Base-by-base conservation (phyloP, 73 alveolate species). In the Blepharisma stoltei region DNA sequence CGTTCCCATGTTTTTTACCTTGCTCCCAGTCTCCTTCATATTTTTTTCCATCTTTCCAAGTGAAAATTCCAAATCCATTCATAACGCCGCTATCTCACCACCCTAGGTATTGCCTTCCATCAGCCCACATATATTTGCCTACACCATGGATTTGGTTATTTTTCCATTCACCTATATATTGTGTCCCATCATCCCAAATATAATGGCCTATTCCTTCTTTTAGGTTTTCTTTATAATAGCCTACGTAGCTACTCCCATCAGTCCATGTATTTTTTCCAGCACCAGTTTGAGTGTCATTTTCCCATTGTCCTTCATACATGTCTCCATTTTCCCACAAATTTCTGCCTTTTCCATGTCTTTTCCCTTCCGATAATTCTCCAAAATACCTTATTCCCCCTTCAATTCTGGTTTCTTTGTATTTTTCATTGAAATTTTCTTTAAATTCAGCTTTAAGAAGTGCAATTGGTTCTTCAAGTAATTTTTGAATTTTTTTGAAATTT, bases 71-170 rank as follows among this genome's bases (percentile, higher is more conserved):
- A 32, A 70, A 55, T 68, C 84, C 83, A 52, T 70, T 75, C 47
- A n/a, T 80, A 52, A 14, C 46, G 41, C 81, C 84, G 48, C 23
- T 25, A 32, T 32, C 27, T n/a, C 18, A 80, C 18, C 68, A 54
- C 46, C 87, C 87, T 55, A 27, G 44, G 66, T 45, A 80, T 50
- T 23, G 66, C 32, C 68, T 68, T 27, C 84, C 87, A 70, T 70
- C 52, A 0, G 11, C 5, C 46, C 11, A 45, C 23, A 47, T 7
- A 48, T 47, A 60, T 8, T 25, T 8, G 4, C 87, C 87, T 45
- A 66, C 60, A 27, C 87, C 87, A 6, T 79, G 69, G 47, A n/a
- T 48, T 44, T 14, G 20, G 23, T 46, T 9, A 68, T 70, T 46
- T 9, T 50, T 0, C 6, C 18, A 9, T 69, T 48, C 73, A 14